Evolutionary conservation across 768 basidiomycete genomes (phyloP).

Genomic region (Mycena filopes): DNA sequence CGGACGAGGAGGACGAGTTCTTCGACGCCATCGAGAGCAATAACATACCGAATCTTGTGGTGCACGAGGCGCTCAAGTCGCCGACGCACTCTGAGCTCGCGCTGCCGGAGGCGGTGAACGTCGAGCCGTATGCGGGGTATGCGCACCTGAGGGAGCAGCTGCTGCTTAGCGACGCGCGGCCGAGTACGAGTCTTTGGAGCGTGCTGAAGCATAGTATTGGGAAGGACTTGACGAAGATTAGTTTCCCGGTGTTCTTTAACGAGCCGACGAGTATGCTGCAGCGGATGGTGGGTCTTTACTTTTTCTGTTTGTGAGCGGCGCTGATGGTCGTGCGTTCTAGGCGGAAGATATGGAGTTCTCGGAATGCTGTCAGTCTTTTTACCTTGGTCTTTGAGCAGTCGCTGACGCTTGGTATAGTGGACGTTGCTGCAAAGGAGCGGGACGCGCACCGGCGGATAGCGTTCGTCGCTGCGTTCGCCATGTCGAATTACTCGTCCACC

Average conservation of each 20-base stretch:
- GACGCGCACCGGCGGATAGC: constrained; percentile 88
- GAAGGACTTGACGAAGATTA: constrained; percentile 96
- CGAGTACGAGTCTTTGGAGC: constrained; percentile 92
- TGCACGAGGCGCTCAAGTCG: constrained; percentile 71
- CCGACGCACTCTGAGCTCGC: constrained; percentile 48
- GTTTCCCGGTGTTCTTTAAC: constrained; percentile 94
- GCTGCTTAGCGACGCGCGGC: constrained; percentile 80
- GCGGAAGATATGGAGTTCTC: constrained; percentile 99
- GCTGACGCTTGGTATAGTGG: constrained; percentile 60
- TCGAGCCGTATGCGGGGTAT: constrained; percentile 75
- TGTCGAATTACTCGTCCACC: constrained; percentile 97
- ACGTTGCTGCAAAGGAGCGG: constrained; percentile 80
- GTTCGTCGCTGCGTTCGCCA: constrained; percentile 95
- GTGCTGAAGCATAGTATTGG: constrained; percentile 96
- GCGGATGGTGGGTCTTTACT: constrained; percentile 70
- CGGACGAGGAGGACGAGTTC: constrained; percentile 94
- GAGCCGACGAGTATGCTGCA: constrained; percentile 97
- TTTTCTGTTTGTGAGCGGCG: constrained; percentile 14
- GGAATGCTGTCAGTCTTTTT: constrained; percentile 76
- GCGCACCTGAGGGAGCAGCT: constrained; percentile 66
- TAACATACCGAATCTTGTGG: constrained; percentile 77
- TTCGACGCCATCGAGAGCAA: constrained; percentile 95
- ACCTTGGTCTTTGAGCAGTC: not conserved
- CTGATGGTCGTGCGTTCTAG: constrained; percentile 42
- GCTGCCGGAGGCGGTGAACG: constrained; percentile 29